phyloP scores from a whole-genome alignment of 129 eudicot species.

The Escallonia herrerae region DNA sequence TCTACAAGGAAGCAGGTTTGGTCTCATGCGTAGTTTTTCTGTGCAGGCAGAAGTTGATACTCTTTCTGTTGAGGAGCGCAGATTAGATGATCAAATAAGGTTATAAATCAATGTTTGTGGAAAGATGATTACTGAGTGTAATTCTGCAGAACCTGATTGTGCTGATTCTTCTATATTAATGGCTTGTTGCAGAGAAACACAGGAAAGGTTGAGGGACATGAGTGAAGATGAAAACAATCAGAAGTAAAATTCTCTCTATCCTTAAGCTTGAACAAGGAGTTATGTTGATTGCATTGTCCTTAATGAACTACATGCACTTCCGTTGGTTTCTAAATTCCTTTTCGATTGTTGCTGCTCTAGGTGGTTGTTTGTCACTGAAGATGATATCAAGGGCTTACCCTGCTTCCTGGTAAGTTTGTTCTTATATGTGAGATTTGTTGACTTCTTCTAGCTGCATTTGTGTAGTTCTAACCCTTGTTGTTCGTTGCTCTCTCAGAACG shows the following conservation, averaged over 20 bases:
- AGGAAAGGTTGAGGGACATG: slow-evolving; percentile 70
- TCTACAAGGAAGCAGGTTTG: neutral
- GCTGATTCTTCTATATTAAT: slow-evolving; percentile 23
- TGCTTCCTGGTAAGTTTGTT: slow-evolving; percentile 62
- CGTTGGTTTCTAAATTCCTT: neutral
- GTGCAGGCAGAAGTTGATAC: slow-evolving; percentile 80
- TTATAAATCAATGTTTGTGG: slow-evolving; percentile 6
- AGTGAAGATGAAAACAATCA: slow-evolving; percentile 82
- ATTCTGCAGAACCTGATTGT: slow-evolving; percentile 1
- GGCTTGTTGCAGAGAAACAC: slow-evolving; percentile 70
- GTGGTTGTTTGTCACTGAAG: slow-evolving; percentile 96
- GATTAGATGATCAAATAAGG: slow-evolving; percentile 89
- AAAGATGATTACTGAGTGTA: neutral
- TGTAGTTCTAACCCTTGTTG: neutral
- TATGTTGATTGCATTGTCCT: neutral
- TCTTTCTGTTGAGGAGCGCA: slow-evolving; percentile 65
- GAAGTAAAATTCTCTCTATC: slow-evolving; percentile 34
- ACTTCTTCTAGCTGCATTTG: no score
- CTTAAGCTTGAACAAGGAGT: neutral
- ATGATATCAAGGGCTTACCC: slow-evolving; percentile 76
- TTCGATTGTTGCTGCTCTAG: slow-evolving; percentile 23
- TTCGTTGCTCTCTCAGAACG: slow-evolving; percentile 39
- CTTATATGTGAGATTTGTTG: no score
- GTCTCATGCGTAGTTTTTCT: slow-evolving; percentile 2
- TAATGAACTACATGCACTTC: no score